Evolutionary conservation across 495 filamentous ascomycete species (phyloP).

Genomic region (Penicillium flavigenum): DNA sequence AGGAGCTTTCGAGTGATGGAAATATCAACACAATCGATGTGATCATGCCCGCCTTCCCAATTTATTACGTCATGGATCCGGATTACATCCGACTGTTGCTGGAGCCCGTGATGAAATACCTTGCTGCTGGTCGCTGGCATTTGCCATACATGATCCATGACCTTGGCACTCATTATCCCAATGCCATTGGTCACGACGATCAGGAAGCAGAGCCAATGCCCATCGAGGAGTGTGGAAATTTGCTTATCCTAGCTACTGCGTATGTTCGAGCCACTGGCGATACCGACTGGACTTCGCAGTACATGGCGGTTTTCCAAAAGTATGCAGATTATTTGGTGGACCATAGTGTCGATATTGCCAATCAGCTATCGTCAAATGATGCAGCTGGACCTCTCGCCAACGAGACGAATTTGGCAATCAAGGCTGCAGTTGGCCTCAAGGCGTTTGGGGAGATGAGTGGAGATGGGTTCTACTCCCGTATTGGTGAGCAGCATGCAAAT

Average conservation of each 20-base stretch:
- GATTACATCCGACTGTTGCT: constrained; percentile 50
- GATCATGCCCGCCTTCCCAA: constrained; percentile 49
- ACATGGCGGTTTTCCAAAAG: constrained; percentile 35
- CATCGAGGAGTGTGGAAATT: constrained; percentile 48
- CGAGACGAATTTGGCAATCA: constrained; percentile 58
- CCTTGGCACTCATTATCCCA: constrained; percentile 47
- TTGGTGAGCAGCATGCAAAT: constrained; percentile 40
- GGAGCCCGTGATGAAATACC: constrained; percentile 51
- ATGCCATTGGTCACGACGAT: constrained; percentile 50
- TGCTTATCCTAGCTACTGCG: constrained; percentile 45
- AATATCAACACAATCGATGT: constrained; percentile 56
- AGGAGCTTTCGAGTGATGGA: constrained; percentile 53
- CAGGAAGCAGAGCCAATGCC: constrained; percentile 48
- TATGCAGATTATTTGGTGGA: constrained; percentile 55
- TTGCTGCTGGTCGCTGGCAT: constrained; percentile 45
- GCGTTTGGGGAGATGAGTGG: constrained; percentile 48
- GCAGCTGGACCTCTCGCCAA: constrained; percentile 50
- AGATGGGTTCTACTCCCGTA: constrained; percentile 37
- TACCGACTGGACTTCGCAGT: constrained; percentile 33
- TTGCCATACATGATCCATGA: constrained; percentile 48
- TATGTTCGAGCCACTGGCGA: constrained; percentile 47
- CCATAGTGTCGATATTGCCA: constrained; percentile 47
- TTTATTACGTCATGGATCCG: constrained; percentile 50
- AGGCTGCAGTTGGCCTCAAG: constrained; percentile 54
- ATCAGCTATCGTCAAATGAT: constrained; percentile 58